These are phyloP conservation scores for Colletotrichum lindemuthianum DNA, from an alignment of 2,329 filamentous ascomycete species.

Conservation along the genomic window DNA sequence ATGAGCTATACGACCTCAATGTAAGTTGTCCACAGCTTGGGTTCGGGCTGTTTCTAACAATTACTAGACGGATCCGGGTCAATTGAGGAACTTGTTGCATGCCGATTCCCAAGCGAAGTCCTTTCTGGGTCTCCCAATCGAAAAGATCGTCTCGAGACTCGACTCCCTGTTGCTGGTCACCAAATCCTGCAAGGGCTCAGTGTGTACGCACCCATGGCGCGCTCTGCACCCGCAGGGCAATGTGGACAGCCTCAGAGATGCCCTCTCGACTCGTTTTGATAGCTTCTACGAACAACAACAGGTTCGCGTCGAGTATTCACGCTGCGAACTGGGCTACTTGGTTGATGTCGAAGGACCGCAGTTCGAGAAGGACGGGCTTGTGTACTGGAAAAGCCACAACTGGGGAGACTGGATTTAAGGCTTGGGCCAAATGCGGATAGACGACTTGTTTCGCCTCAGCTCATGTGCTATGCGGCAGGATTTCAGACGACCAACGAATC, in stretches of 20 bases:
- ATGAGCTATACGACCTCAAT: slow-evolving; percentile 62
- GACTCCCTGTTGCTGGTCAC: slow-evolving; percentile 68
- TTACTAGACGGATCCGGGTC: slow-evolving; percentile 59
- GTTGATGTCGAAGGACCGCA: slow-evolving; percentile 65
- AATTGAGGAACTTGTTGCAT: slow-evolving; percentile 48
- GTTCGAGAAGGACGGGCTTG: slow-evolving; percentile 42
- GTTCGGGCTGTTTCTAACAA: background rate
- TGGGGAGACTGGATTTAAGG: slow-evolving; percentile 43
- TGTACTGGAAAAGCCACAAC: slow-evolving; percentile 39
- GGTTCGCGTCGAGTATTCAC: slow-evolving; percentile 58
- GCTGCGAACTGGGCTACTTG: slow-evolving; percentile 67
- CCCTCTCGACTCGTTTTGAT: slow-evolving; percentile 59
- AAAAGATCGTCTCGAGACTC: slow-evolving; percentile 60
- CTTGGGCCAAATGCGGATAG: background rate
- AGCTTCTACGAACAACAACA: slow-evolving; percentile 59
- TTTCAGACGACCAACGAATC: slow-evolving; percentile 11
- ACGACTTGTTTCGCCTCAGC: slow-evolving; percentile 12
- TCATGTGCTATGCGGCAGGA: slow-evolving; percentile 14
- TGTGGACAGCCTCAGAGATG: slow-evolving; percentile 61
- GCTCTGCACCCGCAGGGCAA: slow-evolving; percentile 63
- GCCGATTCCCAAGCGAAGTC: slow-evolving; percentile 27
- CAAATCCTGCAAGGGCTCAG: slow-evolving; percentile 66
- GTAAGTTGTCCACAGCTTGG: slow-evolving; percentile 44
- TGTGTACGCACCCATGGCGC: slow-evolving; percentile 65
- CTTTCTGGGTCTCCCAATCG: slow-evolving; percentile 47